Conservation (phyloP, 1,139 yeast species). For the Debaryomycetaceae sp. region DNA sequence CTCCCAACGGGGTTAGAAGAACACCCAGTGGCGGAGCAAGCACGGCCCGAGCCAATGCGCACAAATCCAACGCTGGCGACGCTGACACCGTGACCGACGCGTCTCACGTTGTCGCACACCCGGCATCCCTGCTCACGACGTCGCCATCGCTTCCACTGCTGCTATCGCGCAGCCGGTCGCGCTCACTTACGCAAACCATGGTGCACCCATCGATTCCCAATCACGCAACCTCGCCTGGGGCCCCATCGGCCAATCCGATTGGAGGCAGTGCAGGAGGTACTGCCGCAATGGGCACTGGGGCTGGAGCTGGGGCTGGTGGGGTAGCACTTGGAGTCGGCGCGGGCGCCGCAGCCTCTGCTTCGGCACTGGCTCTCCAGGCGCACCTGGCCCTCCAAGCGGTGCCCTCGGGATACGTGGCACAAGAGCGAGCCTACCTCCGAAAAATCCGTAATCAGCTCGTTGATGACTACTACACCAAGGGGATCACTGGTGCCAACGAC, state of each 20-base stretch:
- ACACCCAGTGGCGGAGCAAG: no score
- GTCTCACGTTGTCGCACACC: no score
- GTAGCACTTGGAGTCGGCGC: no score
- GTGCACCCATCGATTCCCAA: constrained; percentile 18
- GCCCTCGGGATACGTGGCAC: constrained; percentile 46
- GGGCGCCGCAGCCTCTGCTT: neutral
- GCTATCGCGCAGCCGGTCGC: constrained; percentile 16
- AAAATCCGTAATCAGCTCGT: constrained; percentile 59
- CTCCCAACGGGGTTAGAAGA: no score
- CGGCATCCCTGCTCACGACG: neutral
- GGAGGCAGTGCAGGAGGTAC: no score
- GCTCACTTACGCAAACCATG: constrained; percentile 18
- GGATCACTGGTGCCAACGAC: constrained; percentile 39
- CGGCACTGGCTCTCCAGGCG: constrained; percentile 1
- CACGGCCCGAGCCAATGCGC: no score
- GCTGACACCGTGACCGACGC: no score
- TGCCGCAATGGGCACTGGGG: no score
- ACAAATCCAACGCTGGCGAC: no score
- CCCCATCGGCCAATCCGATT: constrained; percentile 1
- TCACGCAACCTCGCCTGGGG: constrained; percentile 7
- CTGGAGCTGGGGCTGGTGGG: no score
- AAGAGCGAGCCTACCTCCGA: constrained; percentile 65
- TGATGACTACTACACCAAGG: constrained; percentile 70
- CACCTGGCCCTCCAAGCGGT: no score
- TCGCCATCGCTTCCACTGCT: no score